Evolutionary conservation across 2,329 filamentous ascomycete species (phyloP), one percentile per base, ranked within the genome.

Genomic region (Sporothrix dimorphospora): DNA sequence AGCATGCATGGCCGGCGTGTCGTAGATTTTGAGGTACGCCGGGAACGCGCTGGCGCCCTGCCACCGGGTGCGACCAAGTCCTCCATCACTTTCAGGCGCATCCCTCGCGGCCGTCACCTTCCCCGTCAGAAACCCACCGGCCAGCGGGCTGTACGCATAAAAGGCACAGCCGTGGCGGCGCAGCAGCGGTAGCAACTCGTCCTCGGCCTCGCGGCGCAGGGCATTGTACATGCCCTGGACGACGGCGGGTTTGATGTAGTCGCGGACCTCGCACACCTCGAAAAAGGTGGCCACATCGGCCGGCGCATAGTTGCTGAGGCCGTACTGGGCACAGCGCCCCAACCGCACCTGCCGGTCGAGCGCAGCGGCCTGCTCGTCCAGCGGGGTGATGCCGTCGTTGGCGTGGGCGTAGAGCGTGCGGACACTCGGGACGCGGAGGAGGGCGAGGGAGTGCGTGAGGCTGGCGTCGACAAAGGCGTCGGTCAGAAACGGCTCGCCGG

Each of bases 161-260:
- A 69, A 73, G 14, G 77, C 59, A 24, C 85, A 83, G 6, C 78
- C 77, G 40, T 84, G 78, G 71, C 82, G 79, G 14, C 75, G 49
- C 51, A 76, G 63, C 11, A 76, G 69, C 2, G 74, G 75, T 9
- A 76, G 42, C 16, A 76, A 66, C 4, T 72, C 71, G 16, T 72
- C 53, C 47, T 74, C 75, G 11, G 67, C 40, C 9, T 49, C 21
- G 19, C 75, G 72, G 34, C 71, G 9, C 65, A 83, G 75, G 12
- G 80, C 77, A 73, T 82, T 81, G 78, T 83, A 82, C 40, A 77
- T 75, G 51, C 79, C 80, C 72, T 82, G 80, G 70, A 80, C 81
- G 12, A 80, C 78, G 24, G 75, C 75, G 1, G 80, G 80, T 49
- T 78, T 77, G 38, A 79, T 75, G 34, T 76, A 80, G 34, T 75